A percentile compares a stretch with the other conserved stretches of the same genome.
phyloP scores from a whole-genome alignment of 345 rosid genomes.

The Euphorbia pulcherrima region DNA sequence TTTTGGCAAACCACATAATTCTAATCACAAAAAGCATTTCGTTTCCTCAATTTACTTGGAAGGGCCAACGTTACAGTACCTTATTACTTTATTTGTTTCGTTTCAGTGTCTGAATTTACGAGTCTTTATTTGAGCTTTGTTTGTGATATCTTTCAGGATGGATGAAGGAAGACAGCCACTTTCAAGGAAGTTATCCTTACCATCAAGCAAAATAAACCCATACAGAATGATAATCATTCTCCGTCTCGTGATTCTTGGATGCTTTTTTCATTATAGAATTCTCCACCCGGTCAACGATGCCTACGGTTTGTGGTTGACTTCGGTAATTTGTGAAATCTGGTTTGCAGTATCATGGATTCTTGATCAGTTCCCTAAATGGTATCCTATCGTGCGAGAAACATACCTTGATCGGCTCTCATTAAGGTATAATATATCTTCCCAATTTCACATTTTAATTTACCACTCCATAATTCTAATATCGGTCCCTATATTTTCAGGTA shows the following conservation, averaged over 20 bases:
- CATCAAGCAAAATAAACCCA: conserved; percentile 95
- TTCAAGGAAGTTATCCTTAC: conserved; percentile 86
- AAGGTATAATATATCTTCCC: conserved; percentile 51
- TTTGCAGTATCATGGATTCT: conserved; percentile 96
- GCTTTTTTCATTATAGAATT: conserved; percentile 89
- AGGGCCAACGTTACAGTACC: not conserved
- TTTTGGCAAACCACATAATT: too few relatives aligned
- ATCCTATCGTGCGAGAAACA: conserved; percentile 83
- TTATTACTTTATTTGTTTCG: too few relatives aligned
- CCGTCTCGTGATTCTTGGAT: conserved; percentile 84
- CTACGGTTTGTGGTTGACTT: conserved; percentile 89
- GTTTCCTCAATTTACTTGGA: too few relatives aligned
- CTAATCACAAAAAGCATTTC: too few relatives aligned
- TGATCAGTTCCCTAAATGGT: conserved; percentile 98
- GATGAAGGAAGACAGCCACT: conserved; percentile 99
- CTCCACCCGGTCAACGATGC: conserved; percentile 89
- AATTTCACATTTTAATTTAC: too few relatives aligned
- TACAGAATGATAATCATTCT: conserved; percentile 76
- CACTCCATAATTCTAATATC: not conserved
- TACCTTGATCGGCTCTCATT: conserved; percentile 90
- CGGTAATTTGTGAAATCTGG: conserved; percentile 98
- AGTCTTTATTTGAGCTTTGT: conserved; percentile 12
- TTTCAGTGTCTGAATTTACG: not conserved
- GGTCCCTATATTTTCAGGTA: conserved; percentile 47
- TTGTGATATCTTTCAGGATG: conserved; percentile 65